Evolutionary conservation across 169 alveolate genomes (phyloP), one percentile per base, ranked within the genome.

Genomic region (Sarcocystis neurona): DNA sequence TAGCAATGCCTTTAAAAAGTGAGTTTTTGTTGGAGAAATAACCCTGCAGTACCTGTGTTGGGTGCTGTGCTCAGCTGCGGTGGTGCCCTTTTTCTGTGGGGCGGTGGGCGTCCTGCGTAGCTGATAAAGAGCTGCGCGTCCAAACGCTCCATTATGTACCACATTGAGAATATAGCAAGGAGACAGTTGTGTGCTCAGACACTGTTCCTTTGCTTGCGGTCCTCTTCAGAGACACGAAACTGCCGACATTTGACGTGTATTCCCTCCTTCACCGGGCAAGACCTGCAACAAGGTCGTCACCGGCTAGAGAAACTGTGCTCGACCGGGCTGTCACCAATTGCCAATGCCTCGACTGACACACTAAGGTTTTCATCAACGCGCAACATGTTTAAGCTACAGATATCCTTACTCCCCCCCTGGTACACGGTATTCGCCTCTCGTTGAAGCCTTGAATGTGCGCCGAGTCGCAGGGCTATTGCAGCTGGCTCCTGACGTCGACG

Each of bases 1-100:
- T 77, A 47, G 85, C 85, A 20, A 43, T 77, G 1, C 85, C 85
- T 44, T 27, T 77, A 34, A 77, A 77, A 48, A 12, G 85, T 77
- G 46, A 77, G 85, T 2, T 6, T 32, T 23, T 5, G n/a, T 34
- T 18, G 60, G 60, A 15, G 60, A 15, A 15, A 6, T 10, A 6
- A 15, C 27, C 27, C 27, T 6, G 15, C 72, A 23, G 72, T 34
- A 58, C 10, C 8, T 18, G 75, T 8, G 32, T 20, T 6, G 75
- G 6, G 44, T n/a, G 10, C 75, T 5, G 27, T 18, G 27, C 8
- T 63, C 1, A 3, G 1, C 12, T 23, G 23, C 30, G 12, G 23
- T 10, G 60, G 8, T 50, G 27, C 8, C 60, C 60, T 10, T 18
- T 10, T 50, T 50, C 60, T 10, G 60, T 18, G 8, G 60, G 30